Evolutionary conservation across 345 rosid genomes (phyloP).

Genomic region (Eucalyptus microcorys): DNA sequence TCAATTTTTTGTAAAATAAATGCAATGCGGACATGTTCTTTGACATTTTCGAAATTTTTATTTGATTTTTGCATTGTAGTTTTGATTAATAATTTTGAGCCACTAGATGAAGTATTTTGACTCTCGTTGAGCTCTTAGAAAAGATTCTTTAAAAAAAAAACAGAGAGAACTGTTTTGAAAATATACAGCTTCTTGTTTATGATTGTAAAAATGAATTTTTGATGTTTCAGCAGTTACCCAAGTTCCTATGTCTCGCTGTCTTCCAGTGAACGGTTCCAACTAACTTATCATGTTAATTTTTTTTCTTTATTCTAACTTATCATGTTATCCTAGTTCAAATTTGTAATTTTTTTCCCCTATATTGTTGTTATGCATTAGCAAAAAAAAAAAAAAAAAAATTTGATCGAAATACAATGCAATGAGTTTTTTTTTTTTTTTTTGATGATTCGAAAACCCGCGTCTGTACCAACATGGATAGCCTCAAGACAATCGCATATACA

Average conservation of each 20-base stretch:
- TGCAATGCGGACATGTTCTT: rapidly evolving
- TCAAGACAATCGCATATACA: neutral
- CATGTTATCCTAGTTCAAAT: neutral
- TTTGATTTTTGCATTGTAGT: neutral
- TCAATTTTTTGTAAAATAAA: rapidly evolving
- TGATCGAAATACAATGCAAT: no score
- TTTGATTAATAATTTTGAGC: neutral
- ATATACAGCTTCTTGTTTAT: neutral
- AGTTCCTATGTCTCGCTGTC: neutral
- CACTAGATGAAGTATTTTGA: neutral
- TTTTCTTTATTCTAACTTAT: no score
- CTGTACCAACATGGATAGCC: no score
- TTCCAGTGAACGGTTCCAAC: neutral
- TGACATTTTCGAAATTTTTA: neutral
- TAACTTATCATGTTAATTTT: no score
- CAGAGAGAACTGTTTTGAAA: neutral
- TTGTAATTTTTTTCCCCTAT: neutral
- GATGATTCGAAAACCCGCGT: no score
- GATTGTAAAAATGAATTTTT: neutral
- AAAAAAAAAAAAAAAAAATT: neutral
- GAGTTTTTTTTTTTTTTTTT: no score
- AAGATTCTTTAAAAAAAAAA: neutral
- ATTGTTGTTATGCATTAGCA: neutral
- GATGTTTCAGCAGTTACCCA: neutral
- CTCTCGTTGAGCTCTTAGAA: neutral